Base-by-base conservation (phyloP, 768 basidiomycete genomes). In the Lactarius vividus region DNA sequence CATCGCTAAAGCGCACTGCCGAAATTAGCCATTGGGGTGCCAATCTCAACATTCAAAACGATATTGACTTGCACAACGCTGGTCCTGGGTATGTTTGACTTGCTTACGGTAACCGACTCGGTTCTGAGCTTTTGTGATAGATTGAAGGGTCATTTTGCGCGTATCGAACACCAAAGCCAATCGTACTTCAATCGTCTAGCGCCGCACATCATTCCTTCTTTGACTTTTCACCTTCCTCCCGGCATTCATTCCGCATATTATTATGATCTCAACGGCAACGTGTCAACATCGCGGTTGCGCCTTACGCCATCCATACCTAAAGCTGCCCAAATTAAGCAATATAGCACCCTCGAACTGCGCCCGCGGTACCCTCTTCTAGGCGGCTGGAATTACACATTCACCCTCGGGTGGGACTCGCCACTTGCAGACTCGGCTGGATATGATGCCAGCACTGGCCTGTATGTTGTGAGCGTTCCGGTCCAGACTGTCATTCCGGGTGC, bases 21-120 rank as follows among this genome's bases (percentile, higher is more conserved):
- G 96, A 99, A 78, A 87, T 99, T 69, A 96, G 94, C 69, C 96
- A 98, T 74, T 98, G 96, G 97, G 96, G 96, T 39, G 86, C 87
- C 49, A 97, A 97, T 75, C 75, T 99, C 42, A 97, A 98, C 73
- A 89, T 96, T 35, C 86, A 98, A 75, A 95, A 99, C 77, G 84
- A 91, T 39, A 85, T 97, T 66, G 74, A 83, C 64, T 79, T 99
- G n/a, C 83, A 84, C 75, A 99, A 99, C 73, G 89, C 88, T 65
- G 97, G 96, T 4, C 94, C 97, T 15, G 77, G 78, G 96, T 98
- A 73, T 77, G 93, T 84, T 13, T 28, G 23, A 35, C 33, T 52
- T 39, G 40, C 53, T 53, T 37, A 39, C 49, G 26, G 23, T 13
- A 26, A n/a, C 40, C 54, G 33, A 62, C n/a, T 61, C 8, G 5